Evolutionary conservation across 768 basidiomycete species (phyloP).

Genomic region (Psilocybe azurescens): DNA sequence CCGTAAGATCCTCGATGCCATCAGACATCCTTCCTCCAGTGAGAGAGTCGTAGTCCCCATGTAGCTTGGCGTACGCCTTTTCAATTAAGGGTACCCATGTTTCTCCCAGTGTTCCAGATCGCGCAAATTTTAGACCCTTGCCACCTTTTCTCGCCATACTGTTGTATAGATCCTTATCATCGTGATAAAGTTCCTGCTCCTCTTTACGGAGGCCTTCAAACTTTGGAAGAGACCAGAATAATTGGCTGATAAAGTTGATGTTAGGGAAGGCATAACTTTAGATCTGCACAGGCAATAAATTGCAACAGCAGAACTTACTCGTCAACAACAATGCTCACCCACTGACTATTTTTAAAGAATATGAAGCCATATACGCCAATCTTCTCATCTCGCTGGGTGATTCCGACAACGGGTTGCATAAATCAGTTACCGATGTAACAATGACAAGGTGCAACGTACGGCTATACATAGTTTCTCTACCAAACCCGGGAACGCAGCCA

Average conservation of each 20-base stretch:
- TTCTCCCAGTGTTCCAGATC: slow-evolving; percentile 42
- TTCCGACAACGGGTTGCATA: not conserved
- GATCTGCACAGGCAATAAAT: not conserved
- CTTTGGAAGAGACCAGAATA: slow-evolving; percentile 47
- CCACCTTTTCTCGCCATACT: slow-evolving; percentile 37
- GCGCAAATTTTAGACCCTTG: slow-evolving; percentile 46
- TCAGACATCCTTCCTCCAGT: slow-evolving; percentile 43
- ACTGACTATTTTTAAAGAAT: slow-evolving; percentile 49
- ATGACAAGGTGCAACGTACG: slow-evolving; percentile 23
- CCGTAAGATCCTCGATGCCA: slow-evolving; percentile 57
- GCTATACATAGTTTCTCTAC: slow-evolving; percentile 56
- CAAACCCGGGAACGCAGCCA: slow-evolving; percentile 44
- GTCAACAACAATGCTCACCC: slow-evolving; percentile 56
- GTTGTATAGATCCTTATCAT: slow-evolving; percentile 46
- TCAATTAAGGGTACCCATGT: slow-evolving; percentile 57
- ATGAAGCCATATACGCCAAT: slow-evolving; percentile 59
- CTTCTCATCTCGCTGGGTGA: slow-evolving; percentile 43
- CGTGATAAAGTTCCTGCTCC: slow-evolving; percentile 46
- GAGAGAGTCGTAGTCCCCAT: slow-evolving; percentile 47
- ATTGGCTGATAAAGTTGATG: slow-evolving; percentile 32
- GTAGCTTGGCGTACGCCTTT: slow-evolving; percentile 55
- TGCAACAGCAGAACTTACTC: slow-evolving; percentile 36
- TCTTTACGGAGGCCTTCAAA: slow-evolving; percentile 41
- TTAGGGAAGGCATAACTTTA: not conserved
- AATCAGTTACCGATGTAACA: not conserved